Conservation (phyloP, 2,329 filamentous ascomycete species). For the Bipolaris bicolor region DNA sequence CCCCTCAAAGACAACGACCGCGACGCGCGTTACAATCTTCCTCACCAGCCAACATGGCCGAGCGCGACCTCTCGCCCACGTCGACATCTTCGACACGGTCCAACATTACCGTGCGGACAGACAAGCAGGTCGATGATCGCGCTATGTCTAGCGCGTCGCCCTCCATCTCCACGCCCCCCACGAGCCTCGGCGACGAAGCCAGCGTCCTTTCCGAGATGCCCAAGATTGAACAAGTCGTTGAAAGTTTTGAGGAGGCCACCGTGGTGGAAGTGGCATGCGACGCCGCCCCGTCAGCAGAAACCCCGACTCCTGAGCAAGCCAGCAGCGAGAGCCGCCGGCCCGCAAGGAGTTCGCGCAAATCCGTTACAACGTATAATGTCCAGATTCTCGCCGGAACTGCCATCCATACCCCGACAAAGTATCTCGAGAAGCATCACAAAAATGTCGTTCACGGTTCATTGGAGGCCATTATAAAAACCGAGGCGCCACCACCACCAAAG, state of each 20-base stretch:
- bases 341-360: slow-evolving; percentile 61
- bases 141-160: slow-evolving; percentile 60
- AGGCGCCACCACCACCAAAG: slow-evolving; percentile 27
- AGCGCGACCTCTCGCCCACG: slow-evolving; percentile 44
- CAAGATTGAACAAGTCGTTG: slow-evolving; percentile 38
- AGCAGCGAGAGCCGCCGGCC: slow-evolving; percentile 38
- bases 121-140: slow-evolving; percentile 40
- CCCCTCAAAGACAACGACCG: slow-evolving; percentile 29
- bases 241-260: slow-evolving; percentile 32
- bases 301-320: slow-evolving; percentile 22
- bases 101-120: slow-evolving; percentile 48
- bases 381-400: slow-evolving; percentile 67
- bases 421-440: slow-evolving; percentile 47
- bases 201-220: slow-evolving; percentile 57
- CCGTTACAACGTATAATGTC: slow-evolving; percentile 70
- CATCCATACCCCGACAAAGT: slow-evolving; percentile 61
- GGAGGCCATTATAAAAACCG: slow-evolving; percentile 23
- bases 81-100: slow-evolving; percentile 53
- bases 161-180: slow-evolving; percentile 68
- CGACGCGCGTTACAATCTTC: slow-evolving; percentile 26
- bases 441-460: slow-evolving; percentile 44
- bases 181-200: slow-evolving; percentile 67
- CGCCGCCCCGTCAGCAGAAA: slow-evolving; percentile 28
- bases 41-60: slow-evolving; percentile 38
- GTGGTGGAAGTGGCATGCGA: slow-evolving; percentile 18